These are phyloP conservation scores for Ascocoryne sarcoides DNA, from an alignment of 2,329 filamentous ascomycete genomes.

Conservation along the genomic window DNA sequence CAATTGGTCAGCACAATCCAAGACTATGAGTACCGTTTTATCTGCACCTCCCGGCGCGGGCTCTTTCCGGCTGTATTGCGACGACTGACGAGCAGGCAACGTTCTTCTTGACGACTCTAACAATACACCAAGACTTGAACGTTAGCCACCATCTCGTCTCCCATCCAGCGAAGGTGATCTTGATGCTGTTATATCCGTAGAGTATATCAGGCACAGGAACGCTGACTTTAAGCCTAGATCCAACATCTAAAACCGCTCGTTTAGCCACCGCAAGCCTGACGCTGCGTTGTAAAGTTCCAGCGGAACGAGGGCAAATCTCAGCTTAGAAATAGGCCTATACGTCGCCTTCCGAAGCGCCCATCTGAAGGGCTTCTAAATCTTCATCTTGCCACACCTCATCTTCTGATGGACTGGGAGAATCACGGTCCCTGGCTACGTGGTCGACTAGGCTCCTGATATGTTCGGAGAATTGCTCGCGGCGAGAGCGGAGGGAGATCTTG, in stretches of 20 bases:
- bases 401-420: conserved; percentile 15
- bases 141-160: conserved; percentile 15
- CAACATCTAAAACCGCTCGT: conserved; percentile 10
- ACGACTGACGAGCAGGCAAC: conserved; percentile 30
- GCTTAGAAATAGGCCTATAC: conserved; percentile 3
- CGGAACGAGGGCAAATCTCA: not conserved
- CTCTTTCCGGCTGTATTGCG: conserved; percentile 24
- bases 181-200: conserved; percentile 4
- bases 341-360: conserved; percentile 4
- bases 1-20: conserved; percentile 26
- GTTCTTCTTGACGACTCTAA: conserved; percentile 27
- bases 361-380: conserved; percentile 10
- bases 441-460: conserved; percentile 13
- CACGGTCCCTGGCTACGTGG: conserved; percentile 13
- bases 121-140: conserved; percentile 11
- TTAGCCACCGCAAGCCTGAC: conserved; percentile 15
- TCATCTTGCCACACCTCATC: conserved; percentile 13
- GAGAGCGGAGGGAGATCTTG: conserved; percentile 16
- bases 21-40: not conserved
- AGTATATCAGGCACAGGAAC: conserved; percentile 20
- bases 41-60: conserved; percentile 14
- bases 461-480: conserved; percentile 13
- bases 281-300: conserved; percentile 9
- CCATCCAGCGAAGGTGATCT: conserved; percentile 19
- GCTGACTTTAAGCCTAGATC: conserved; percentile 17